Evolutionary conservation across 2,329 filamentous ascomycete genomes (phyloP).

Genomic region (Pseudopithomyces maydicus): DNA sequence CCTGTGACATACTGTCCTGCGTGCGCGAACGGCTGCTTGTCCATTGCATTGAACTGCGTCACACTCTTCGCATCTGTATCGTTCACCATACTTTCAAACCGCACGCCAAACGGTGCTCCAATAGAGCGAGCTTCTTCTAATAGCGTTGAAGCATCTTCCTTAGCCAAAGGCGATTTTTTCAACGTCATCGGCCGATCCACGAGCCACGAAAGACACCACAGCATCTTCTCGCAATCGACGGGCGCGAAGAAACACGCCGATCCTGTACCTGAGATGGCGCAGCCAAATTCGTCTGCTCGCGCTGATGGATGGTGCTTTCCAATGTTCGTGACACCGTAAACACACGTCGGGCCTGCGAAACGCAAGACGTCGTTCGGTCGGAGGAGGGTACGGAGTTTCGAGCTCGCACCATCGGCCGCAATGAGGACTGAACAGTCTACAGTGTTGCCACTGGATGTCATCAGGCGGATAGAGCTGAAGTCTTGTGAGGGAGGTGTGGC

Average conservation of each 20-base stretch:
- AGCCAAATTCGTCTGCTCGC: conserved; percentile 19
- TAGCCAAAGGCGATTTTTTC: conserved; percentile 4
- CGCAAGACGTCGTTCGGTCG: conserved; percentile 48
- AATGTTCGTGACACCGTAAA: conserved; percentile 49
- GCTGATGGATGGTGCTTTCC: conserved; percentile 12
- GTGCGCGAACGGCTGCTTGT: conserved; percentile 54
- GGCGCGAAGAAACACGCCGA: conserved; percentile 53
- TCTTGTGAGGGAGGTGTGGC: not conserved
- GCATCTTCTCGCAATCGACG: conserved; percentile 46
- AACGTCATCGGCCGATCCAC: conserved; percentile 8
- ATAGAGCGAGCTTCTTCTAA: conserved; percentile 38
- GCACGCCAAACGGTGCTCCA: conserved; percentile 44
- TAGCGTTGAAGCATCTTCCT: conserved; percentile 32
- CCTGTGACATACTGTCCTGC: not conserved
- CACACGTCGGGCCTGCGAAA: conserved; percentile 48
- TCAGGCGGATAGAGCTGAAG: not conserved
- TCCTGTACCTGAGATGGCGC: conserved; percentile 33
- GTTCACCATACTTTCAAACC: conserved; percentile 41
- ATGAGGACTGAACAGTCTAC: conserved; percentile 51
- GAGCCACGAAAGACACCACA: conserved; percentile 52
- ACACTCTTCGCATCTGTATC: not conserved
- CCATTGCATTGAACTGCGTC: conserved; percentile 48
- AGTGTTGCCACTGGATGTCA: conserved; percentile 13
- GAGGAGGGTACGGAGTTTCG: conserved; percentile 47
- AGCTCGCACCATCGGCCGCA: conserved; percentile 53